A percentile compares a stretch with the other conserved stretches of the same genome.
These are phyloP conservation scores for Leishmania braziliensis DNA, from an alignment of 208 protist species.

Conservation along the genomic window DNA sequence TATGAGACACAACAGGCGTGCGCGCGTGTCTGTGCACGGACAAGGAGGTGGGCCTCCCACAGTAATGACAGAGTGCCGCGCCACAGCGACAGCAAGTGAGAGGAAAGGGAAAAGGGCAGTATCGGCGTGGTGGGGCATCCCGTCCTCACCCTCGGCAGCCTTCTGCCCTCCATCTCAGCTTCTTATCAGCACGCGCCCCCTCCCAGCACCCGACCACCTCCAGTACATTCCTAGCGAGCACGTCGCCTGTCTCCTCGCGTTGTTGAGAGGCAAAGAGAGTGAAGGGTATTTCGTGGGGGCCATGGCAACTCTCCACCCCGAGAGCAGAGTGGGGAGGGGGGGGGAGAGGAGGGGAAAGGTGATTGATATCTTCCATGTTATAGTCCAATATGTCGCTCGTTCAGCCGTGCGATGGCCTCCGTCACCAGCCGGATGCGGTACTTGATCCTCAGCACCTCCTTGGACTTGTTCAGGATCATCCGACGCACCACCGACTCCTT, in stretches of 20 bases:
- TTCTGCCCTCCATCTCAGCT: background rate
- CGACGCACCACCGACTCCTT: slow-evolving; percentile 58
- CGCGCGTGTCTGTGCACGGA: background rate
- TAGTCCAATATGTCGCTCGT: slow-evolving; percentile 38
- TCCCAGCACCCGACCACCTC: background rate
- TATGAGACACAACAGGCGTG: background rate
- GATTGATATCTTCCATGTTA: background rate
- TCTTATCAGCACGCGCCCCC: too few relatives aligned
- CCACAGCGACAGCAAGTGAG: background rate
- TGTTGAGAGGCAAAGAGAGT: background rate
- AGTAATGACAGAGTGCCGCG: slow-evolving; percentile 10
- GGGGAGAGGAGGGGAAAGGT: background rate
- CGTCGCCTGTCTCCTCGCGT: background rate
- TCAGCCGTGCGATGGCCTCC: slow-evolving; percentile 65
- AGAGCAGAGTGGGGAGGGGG: background rate
- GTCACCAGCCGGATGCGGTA: slow-evolving; percentile 84
- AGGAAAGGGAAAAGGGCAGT: background rate
- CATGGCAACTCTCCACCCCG: too few relatives aligned
- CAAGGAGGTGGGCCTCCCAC: background rate
- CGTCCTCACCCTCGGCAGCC: background rate
- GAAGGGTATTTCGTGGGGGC: background rate
- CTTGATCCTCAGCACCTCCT: slow-evolving; percentile 68
- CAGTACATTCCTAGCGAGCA: background rate
- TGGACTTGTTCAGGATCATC: slow-evolving; percentile 33
- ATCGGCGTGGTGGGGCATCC: background rate